phyloP scores from a whole-genome alignment of 208 protist species.

The Cochliopodium minus region DNA sequence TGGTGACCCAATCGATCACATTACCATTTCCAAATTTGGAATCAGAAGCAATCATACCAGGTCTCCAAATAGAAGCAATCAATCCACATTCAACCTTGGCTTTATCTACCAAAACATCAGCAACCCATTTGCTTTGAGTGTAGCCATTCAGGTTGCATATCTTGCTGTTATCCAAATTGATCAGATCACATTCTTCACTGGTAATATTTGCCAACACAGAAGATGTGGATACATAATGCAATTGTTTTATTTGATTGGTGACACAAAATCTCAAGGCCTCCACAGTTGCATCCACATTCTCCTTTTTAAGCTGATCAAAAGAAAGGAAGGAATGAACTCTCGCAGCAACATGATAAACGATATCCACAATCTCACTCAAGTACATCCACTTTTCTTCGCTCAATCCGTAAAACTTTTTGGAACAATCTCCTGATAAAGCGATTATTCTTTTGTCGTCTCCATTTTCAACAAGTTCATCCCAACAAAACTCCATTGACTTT shows the following conservation, averaged over 20 bases:
- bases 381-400: too few relatives aligned
- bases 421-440: too few relatives aligned
- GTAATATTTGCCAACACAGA: too few relatives aligned
- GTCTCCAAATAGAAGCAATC: neutral
- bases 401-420: too few relatives aligned
- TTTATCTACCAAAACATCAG: neutral
- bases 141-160: neutral
- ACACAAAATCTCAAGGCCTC: neutral
- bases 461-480: too few relatives aligned
- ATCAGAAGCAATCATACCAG: conserved; percentile 4
- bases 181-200: too few relatives aligned
- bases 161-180: neutral
- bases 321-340: neutral
- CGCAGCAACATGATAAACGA: too few relatives aligned
- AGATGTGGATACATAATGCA: neutral
- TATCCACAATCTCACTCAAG: too few relatives aligned
- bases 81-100: neutral
- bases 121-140: neutral
- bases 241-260: neutral
- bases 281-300: neutral
- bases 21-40: neutral
- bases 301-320: neutral
- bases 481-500: too few relatives aligned
- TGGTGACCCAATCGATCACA: neutral
- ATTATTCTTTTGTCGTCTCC: too few relatives aligned